Evolutionary conservation across 2,329 filamentous ascomycete species (phyloP).

Genomic region (Dothistroma pini): DNA sequence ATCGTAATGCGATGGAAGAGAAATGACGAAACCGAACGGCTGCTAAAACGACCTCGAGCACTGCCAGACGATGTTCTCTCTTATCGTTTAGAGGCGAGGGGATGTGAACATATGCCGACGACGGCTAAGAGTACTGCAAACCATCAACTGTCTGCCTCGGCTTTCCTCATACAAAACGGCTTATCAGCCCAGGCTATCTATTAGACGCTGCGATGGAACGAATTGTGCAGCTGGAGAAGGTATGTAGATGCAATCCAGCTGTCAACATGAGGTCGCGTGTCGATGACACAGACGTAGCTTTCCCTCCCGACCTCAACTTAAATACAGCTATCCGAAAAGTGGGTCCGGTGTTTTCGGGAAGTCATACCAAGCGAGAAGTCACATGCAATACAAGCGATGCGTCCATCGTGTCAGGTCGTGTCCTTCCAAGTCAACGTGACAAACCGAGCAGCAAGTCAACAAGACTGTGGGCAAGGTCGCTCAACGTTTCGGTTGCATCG

Average conservation of each 20-base stretch:
- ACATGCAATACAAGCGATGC: neutral
- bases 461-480: constrained; percentile 29
- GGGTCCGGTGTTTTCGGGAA: neutral
- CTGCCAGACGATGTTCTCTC: neutral
- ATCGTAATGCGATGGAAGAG: neutral
- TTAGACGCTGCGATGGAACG: neutral
- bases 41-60: neutral
- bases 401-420: neutral
- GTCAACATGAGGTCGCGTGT: neutral
- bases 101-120: neutral
- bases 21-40: neutral
- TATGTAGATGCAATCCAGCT: neutral
- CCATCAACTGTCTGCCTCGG: neutral
- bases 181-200: too few species aligned
- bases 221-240: neutral
- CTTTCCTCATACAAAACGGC: neutral
- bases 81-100: neutral
- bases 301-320: neutral
- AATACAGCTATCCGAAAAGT: neutral
- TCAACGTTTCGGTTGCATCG: constrained; percentile 37
- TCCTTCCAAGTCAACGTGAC: constrained; percentile 29
- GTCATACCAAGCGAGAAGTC: neutral
- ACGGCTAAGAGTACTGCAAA: neutral
- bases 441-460: constrained; percentile 32
- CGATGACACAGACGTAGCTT: neutral